These are phyloP conservation scores for Solanum paucissectum DNA, from an alignment of 257 asterid genomes.

Conservation along the genomic window DNA sequence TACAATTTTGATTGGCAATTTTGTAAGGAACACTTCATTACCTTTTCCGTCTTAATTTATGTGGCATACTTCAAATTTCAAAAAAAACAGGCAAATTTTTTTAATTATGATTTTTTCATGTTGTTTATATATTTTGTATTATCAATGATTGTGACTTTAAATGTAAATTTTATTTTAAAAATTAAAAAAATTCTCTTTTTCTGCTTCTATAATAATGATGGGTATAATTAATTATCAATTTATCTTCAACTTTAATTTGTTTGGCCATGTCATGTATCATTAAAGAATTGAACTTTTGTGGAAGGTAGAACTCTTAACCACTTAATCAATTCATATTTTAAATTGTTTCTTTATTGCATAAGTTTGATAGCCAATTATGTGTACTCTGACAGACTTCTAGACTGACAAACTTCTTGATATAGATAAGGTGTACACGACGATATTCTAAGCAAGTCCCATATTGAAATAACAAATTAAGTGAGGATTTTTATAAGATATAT, in stretches of 20 bases:
- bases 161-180: too few relatives aligned
- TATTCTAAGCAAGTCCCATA: too few relatives aligned
- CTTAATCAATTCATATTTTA: neutral
- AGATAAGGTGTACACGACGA: too few relatives aligned
- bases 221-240: neutral
- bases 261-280: neutral
- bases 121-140: too few relatives aligned
- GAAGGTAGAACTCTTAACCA: neutral
- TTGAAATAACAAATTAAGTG: neutral
- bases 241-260: neutral
- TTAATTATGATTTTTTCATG: too few relatives aligned
- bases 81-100: accelerated
- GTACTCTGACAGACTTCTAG: neutral
- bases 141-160: too few relatives aligned
- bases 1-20: neutral
- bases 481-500: neutral
- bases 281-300: too few relatives aligned
- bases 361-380: neutral
- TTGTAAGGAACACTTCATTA: neutral
- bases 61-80: accelerated
- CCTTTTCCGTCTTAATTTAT: neutral
- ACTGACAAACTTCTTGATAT: too few relatives aligned
- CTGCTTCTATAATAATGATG: neutral
- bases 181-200: too few relatives aligned
- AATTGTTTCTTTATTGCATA: neutral